These are phyloP conservation scores for Rehmannia glutinosa DNA, from an alignment of 257 asterid genomes.

Conservation along the genomic window DNA sequence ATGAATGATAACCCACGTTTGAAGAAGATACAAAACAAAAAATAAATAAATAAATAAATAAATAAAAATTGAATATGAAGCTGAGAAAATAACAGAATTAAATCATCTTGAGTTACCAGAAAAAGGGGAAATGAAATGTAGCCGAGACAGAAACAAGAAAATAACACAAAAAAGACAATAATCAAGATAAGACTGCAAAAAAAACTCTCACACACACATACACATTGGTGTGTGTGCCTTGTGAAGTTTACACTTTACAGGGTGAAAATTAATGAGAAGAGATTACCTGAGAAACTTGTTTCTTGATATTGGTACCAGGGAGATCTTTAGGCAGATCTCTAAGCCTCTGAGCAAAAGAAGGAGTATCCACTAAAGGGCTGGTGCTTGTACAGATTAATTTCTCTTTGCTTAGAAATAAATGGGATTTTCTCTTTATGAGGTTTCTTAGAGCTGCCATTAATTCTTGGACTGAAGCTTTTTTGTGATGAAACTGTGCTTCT, in stretches of 20 bases:
- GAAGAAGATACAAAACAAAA: too few relatives aligned
- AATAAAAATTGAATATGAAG: too few relatives aligned
- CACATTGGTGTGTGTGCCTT: too few relatives aligned
- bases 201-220: too few relatives aligned
- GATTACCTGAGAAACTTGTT: constrained; percentile 63
- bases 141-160: not conserved
- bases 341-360: constrained; percentile 65
- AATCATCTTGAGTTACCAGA: too few relatives aligned
- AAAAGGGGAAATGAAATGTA: too few relatives aligned
- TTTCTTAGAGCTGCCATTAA: constrained; percentile 44
- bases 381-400: constrained; percentile 20
- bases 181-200: not conserved
- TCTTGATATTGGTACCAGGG: constrained; percentile 81
- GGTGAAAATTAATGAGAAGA: not conserved
- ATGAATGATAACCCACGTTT: too few relatives aligned
- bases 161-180: not conserved
- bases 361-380: constrained; percentile 34
- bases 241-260: too few relatives aligned
- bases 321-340: constrained; percentile 74
- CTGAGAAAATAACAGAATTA: too few relatives aligned
- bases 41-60: too few relatives aligned
- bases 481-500: not conserved
- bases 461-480: not conserved
- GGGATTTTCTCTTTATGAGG: constrained; percentile 37
- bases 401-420: constrained; percentile 1